phyloP scores from a whole-genome alignment of 192 early-diverging fungal species.

The Coemansia sp. region DNA sequence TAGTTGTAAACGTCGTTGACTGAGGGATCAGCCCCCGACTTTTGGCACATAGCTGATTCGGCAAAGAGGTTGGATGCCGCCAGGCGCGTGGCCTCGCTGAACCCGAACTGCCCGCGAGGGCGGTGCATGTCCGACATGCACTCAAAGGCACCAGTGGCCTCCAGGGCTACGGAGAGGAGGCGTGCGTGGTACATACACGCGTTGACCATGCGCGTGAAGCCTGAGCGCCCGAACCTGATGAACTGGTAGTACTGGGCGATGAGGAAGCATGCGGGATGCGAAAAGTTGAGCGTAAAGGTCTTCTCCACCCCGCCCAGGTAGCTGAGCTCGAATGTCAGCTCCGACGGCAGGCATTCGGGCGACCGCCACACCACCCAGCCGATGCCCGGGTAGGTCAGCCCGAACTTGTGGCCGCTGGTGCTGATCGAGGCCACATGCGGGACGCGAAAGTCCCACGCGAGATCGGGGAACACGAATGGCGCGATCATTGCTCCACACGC shows the following conservation, averaged over 20 bases:
- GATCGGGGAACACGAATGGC: constrained; percentile 73
- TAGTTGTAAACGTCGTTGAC: constrained; percentile 47
- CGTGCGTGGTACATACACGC: constrained; percentile 59
- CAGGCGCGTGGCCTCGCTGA: constrained; percentile 27
- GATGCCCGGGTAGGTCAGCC: constrained; percentile 78
- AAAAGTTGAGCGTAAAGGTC: constrained; percentile 78
- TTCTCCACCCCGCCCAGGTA: constrained; percentile 70
- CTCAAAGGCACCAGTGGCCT: constrained; percentile 60
- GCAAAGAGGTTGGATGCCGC: constrained; percentile 29
- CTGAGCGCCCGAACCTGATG: constrained; percentile 65
- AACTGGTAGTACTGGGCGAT: constrained; percentile 86
- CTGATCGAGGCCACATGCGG: constrained; percentile 76
- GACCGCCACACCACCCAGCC: constrained; percentile 81
- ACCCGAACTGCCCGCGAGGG: constrained; percentile 48
- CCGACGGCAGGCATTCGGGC: constrained; percentile 65
- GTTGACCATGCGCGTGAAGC: constrained; percentile 68
- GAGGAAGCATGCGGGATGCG: constrained; percentile 66
- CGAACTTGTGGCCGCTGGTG: constrained; percentile 83
- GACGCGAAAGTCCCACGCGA: constrained; percentile 73
- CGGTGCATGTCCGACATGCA: constrained; percentile 66
- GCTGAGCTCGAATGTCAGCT: constrained; percentile 71
- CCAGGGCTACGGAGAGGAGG: constrained; percentile 55
- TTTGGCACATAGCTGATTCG: not conserved
- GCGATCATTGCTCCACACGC: constrained; percentile 86
- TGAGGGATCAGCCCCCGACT: constrained; percentile 24